Conservation (phyloP, 1,284 basidiomycete genomes). For the Puccinia brachypodii region DNA sequence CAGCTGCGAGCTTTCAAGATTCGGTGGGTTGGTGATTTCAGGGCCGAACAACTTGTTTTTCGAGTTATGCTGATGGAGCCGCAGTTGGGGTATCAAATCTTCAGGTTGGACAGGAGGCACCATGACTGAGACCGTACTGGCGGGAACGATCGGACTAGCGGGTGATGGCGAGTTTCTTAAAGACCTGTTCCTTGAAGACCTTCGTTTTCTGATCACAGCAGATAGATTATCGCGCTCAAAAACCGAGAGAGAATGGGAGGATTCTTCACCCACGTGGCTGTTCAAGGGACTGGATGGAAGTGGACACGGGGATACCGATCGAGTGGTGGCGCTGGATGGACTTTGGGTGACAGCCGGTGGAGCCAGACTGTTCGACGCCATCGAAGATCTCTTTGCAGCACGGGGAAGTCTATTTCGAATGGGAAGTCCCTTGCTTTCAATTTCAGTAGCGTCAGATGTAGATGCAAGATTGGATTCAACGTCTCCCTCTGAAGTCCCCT, state of each 20-base stretch:
- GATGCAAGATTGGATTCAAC: slow-evolving; percentile 8
- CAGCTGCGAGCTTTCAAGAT: background rate
- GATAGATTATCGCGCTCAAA: slow-evolving; percentile 17
- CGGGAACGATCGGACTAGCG: background rate
- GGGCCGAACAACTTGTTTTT: slow-evolving; percentile 5
- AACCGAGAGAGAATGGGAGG: background rate
- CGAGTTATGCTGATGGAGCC: slow-evolving; percentile 47
- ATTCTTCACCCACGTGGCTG: background rate
- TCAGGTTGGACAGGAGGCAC: slow-evolving; percentile 5
- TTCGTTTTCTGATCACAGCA: background rate
- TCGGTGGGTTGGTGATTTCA: background rate
- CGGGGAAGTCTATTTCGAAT: slow-evolving; percentile 16
- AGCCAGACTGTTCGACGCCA: slow-evolving; percentile 9
- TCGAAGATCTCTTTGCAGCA: slow-evolving; percentile 21
- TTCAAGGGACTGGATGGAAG: slow-evolving; percentile 17
- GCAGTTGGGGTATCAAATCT: slow-evolving; percentile 2
- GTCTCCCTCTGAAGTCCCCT: slow-evolving; percentile 12
- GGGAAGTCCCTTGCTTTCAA: background rate
- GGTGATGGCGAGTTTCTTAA: background rate
- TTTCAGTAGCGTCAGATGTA: slow-evolving; percentile 23
- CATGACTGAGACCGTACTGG: slow-evolving; percentile 22
- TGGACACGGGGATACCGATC: background rate
- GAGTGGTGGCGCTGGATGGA: slow-evolving; percentile 8
- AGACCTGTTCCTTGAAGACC: background rate
- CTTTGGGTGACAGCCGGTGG: slow-evolving; percentile 3